These are phyloP conservation scores for Russula brevipes DNA, from an alignment of 768 basidiomycete species.

Conservation along the genomic window DNA sequence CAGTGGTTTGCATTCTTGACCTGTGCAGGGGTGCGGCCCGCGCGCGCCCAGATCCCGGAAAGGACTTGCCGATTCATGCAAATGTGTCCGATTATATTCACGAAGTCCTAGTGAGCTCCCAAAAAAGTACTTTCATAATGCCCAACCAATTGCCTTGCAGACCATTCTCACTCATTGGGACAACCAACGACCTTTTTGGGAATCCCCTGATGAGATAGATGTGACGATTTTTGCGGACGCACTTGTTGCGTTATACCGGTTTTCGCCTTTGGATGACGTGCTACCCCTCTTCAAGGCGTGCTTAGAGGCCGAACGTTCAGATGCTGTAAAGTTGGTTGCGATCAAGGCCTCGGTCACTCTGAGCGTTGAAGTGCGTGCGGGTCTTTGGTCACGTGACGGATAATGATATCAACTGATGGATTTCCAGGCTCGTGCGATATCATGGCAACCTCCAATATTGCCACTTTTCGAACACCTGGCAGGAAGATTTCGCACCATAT, in stretches of 20 bases:
- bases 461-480: conserved; percentile 43
- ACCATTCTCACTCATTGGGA: conserved; percentile 33
- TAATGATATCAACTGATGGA: neutral
- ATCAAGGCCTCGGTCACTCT: conserved; percentile 69
- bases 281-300: conserved; percentile 57
- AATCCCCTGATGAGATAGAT: conserved; percentile 63
- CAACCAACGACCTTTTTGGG: conserved; percentile 56
- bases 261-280: conserved; percentile 58
- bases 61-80: conserved; percentile 57
- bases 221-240: conserved; percentile 72
- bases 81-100: conserved; percentile 70
- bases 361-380: conserved; percentile 52
- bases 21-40: conserved; percentile 66
- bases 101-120: conserved; percentile 62
- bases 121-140: conserved; percentile 19
- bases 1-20: conserved; percentile 70
- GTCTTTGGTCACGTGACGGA: neutral
- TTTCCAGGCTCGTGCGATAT: conserved; percentile 45
- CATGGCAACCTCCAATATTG: conserved; percentile 53
- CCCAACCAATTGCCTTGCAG: conserved; percentile 27
- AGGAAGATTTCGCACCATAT: conserved; percentile 48
- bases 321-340: conserved; percentile 73
- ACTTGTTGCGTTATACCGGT: conserved; percentile 66
- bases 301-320: conserved; percentile 70
- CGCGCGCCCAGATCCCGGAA: conserved; percentile 37